Conservation (phyloP, 75 land plant genomes). For the Cunninghamia lanceolata region DNA sequence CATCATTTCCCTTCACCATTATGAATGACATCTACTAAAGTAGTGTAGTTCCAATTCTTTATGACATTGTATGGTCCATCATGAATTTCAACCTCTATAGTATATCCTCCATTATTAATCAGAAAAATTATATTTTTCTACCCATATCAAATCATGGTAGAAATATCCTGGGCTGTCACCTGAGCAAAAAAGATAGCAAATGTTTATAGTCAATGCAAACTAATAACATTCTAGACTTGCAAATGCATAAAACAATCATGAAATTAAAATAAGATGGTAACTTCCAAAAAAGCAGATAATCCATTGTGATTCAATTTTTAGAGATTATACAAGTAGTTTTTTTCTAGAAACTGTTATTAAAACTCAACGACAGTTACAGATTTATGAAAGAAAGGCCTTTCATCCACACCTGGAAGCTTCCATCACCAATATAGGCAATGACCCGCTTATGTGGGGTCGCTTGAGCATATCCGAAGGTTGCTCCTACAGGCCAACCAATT, state of each 20-base stretch:
- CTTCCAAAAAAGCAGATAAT: not conserved
- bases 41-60: constrained; percentile 52
- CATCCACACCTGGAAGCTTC: constrained; percentile 45
- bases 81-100: constrained; percentile 52
- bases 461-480: constrained; percentile 45
- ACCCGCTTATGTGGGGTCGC: constrained; percentile 31
- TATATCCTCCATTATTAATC: constrained; percentile 56
- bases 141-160: constrained; percentile 40
- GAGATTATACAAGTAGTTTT: not conserved
- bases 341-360: not conserved
- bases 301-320: not conserved
- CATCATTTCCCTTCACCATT: constrained; percentile 44
- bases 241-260: not conserved
- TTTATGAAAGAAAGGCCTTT: not conserved
- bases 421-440: constrained; percentile 55
- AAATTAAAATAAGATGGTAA: not conserved
- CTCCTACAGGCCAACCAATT: constrained; percentile 64
- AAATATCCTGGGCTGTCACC: constrained; percentile 47
- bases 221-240: not conserved
- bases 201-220: not conserved
- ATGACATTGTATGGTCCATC: constrained; percentile 60
- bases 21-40: constrained; percentile 35
- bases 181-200: not conserved
- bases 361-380: not conserved
- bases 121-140: constrained; percentile 44